These are phyloP conservation scores for Cytospora chrysosperma DNA, from an alignment of 2,329 filamentous ascomycete genomes.

Conservation along the genomic window DNA sequence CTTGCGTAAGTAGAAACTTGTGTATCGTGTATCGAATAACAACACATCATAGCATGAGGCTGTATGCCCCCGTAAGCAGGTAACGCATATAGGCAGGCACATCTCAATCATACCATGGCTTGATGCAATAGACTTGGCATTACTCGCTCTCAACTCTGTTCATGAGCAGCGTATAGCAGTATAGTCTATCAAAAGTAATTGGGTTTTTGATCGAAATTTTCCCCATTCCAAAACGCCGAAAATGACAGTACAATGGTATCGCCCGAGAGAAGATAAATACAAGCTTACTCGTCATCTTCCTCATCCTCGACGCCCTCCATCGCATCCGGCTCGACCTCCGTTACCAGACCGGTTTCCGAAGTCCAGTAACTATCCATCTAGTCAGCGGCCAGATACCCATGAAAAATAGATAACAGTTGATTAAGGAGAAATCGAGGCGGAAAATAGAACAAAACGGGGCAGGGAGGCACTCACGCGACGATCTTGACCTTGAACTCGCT, in stretches of 20 bases:
- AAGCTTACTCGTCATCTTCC: conserved; percentile 29
- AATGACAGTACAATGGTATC: conserved; percentile 21
- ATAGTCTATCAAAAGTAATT: not conserved
- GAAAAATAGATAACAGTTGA: not conserved
- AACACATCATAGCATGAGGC: not conserved
- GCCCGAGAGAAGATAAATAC: not conserved
- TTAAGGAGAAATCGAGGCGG: too few relatives aligned
- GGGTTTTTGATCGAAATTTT: not conserved
- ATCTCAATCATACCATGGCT: not conserved
- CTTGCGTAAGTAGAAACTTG: conserved; percentile 20
- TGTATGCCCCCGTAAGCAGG: not conserved
- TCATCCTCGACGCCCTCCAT: conserved; percentile 30
- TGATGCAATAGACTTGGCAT: conserved; percentile 6
- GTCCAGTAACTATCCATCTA: conserved; percentile 55
- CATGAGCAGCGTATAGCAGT: not conserved
- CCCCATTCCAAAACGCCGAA: conserved; percentile 18
- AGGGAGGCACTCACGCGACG: conserved; percentile 58
- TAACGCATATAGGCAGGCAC: not conserved
- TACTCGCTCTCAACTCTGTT: not conserved
- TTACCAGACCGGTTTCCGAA: conserved; percentile 58
- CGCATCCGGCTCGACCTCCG: conserved; percentile 44
- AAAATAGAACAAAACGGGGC: not conserved
- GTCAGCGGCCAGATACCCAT: conserved; percentile 23
- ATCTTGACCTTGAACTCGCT: conserved; percentile 86
- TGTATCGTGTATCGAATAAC: conserved; percentile 29